A percentile compares a stretch with the other conserved stretches of the same genome.
phyloP scores from a whole-genome alignment of 371 early-diverging fungal genomes.

The Mucor sp. region DNA sequence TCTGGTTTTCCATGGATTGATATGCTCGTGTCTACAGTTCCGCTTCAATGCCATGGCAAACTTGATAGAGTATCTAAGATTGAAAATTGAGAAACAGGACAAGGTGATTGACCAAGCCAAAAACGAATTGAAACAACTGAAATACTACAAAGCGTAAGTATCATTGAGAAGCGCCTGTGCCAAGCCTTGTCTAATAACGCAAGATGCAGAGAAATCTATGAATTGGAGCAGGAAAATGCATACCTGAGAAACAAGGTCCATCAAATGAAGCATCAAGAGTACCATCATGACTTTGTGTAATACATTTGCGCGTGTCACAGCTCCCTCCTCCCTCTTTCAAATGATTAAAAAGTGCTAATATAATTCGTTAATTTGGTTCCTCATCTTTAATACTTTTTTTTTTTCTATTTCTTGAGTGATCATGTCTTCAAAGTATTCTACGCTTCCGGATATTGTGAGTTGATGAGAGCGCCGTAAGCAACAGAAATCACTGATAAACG shows the following conservation, averaged over 20 bases:
- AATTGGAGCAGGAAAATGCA: neutral
- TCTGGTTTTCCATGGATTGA: neutral
- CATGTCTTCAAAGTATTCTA: constrained; percentile 69
- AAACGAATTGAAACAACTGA: constrained; percentile 6
- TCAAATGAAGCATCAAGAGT: neutral
- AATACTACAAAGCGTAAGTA: constrained; percentile 10
- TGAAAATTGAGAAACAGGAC: constrained; percentile 13
- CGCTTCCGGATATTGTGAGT: constrained; percentile 70
- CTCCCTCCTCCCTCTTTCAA: neutral
- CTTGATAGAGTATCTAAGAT: constrained; percentile 6
- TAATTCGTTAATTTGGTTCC: neutral
- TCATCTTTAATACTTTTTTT: neutral
- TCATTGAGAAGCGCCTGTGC: neutral
- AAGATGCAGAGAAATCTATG: neutral
- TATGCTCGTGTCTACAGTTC: constrained; percentile 3
- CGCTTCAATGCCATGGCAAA: constrained; percentile 5
- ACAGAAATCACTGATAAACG: neutral
- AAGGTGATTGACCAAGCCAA: constrained; percentile 14
- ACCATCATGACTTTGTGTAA: neutral
- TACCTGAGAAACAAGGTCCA: neutral
- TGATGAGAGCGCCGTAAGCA: neutral
- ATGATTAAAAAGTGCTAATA: neutral
- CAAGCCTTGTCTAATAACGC: neutral
- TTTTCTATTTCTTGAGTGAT: neutral
- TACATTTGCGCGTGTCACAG: neutral